Evolutionary conservation across 192 early-diverging fungal genomes (phyloP).

Genomic region (Coemansia javaensis): DNA sequence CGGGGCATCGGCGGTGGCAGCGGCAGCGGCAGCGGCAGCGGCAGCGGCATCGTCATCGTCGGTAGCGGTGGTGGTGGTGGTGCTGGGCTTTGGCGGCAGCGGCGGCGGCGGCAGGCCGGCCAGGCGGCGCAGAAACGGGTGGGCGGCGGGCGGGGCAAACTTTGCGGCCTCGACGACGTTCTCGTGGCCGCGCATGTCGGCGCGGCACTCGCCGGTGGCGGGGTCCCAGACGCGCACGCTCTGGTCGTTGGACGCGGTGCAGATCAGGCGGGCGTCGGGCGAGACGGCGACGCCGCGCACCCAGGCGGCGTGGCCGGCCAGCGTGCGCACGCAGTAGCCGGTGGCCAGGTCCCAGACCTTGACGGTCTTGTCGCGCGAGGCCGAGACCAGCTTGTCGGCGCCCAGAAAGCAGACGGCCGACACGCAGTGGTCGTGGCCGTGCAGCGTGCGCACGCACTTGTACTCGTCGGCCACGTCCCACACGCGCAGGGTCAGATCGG

Average conservation of each 20-base stretch:
- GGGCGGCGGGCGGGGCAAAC: slow-evolving; percentile 71
- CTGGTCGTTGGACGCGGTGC: slow-evolving; percentile 84
- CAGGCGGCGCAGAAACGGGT: slow-evolving; percentile 65
- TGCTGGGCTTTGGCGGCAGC: neutral
- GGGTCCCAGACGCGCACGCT: slow-evolving; percentile 82
- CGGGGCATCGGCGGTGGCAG: slow-evolving; percentile 9
- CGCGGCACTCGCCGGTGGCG: slow-evolving; percentile 64
- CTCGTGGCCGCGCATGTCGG: slow-evolving; percentile 83
- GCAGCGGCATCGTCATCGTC: too few relatives aligned
- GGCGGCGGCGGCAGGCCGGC: slow-evolving; percentile 50
- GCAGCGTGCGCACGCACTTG: slow-evolving; percentile 76
- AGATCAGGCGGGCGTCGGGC: slow-evolving; percentile 67
- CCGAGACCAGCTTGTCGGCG: slow-evolving; percentile 78
- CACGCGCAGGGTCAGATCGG: slow-evolving; percentile 85
- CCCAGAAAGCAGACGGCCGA: slow-evolving; percentile 79
- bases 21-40: neutral
- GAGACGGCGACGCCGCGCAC: slow-evolving; percentile 68
- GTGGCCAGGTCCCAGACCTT: slow-evolving; percentile 81
- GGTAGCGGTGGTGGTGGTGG: neutral
- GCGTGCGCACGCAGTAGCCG: slow-evolving; percentile 77
- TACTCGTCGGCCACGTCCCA: slow-evolving; percentile 88
- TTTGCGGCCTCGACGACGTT: slow-evolving; percentile 91
- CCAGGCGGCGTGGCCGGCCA: slow-evolving; percentile 84
- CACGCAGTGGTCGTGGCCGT: slow-evolving; percentile 92
- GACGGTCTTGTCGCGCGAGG: slow-evolving; percentile 85